A percentile compares a stretch with the other conserved stretches of the same genome.
Evolutionary conservation across 2,329 filamentous ascomycete genomes (phyloP).

Genomic region (Metarhizium guizhouense): DNA sequence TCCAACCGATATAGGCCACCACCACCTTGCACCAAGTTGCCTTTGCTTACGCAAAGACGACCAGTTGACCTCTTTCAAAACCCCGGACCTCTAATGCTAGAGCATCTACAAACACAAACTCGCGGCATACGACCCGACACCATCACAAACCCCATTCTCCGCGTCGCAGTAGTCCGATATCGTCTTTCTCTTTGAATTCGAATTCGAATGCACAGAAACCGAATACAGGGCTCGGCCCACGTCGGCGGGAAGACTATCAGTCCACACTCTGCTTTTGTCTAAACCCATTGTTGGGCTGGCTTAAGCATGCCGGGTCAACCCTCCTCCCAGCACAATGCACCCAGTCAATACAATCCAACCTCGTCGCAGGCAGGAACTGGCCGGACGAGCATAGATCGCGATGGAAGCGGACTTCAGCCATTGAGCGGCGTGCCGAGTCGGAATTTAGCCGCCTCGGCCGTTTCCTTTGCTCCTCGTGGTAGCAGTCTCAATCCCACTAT

Average conservation of each 20-base stretch:
- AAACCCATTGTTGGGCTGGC: slow-evolving; percentile 20
- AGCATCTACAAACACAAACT: background rate
- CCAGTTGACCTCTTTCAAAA: background rate
- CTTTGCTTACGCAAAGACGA: background rate
- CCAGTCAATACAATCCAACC: slow-evolving; percentile 20
- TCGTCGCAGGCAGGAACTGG: slow-evolving; percentile 19
- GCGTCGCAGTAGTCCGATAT: background rate
- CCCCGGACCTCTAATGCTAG: background rate
- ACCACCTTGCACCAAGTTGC: background rate
- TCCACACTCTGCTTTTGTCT: slow-evolving; percentile 24
- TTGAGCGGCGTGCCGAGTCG: slow-evolving; percentile 34
- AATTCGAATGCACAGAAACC: slow-evolving; percentile 28
- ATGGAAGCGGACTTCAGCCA: slow-evolving; percentile 41
- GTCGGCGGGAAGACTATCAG: slow-evolving; percentile 25
- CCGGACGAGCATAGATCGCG: slow-evolving; percentile 45
- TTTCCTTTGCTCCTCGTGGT: slow-evolving; percentile 57
- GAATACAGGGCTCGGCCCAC: slow-evolving; percentile 28
- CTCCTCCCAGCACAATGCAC: slow-evolving; percentile 28
- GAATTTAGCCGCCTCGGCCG: slow-evolving; percentile 41
- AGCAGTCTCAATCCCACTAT: slow-evolving; percentile 63
- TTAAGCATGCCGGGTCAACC: slow-evolving; percentile 21
- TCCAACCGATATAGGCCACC: background rate
- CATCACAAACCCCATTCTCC: background rate
- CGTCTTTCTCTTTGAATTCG: background rate
- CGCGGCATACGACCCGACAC: background rate